A percentile compares a stretch with the other conserved stretches of the same genome.
phyloP scores from a whole-genome alignment of 768 basidiomycete genomes.

The Psilocybe subaeruginosa region DNA sequence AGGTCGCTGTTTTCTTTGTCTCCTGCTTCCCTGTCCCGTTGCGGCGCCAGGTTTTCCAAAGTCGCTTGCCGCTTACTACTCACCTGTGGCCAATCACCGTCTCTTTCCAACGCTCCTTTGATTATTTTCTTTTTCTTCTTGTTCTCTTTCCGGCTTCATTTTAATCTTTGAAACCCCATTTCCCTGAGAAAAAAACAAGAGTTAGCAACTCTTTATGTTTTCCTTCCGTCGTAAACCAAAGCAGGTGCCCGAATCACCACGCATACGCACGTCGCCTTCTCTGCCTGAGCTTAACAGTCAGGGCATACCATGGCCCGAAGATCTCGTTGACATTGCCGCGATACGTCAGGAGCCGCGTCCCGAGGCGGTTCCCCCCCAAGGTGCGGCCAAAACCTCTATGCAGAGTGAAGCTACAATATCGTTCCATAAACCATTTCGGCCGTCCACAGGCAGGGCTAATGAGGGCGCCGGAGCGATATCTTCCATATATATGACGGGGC shows the following conservation, averaged over 20 bases:
- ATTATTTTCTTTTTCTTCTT: constrained; percentile 23
- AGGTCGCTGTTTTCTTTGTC: constrained; percentile 17
- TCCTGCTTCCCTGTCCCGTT: constrained; percentile 21
- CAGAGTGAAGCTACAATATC: constrained; percentile 60
- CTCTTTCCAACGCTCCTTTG: constrained; percentile 20
- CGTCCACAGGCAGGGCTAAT: constrained; percentile 45
- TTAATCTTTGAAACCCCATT: constrained; percentile 10
- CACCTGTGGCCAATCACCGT: constrained; percentile 7
- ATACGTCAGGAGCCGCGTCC: constrained; percentile 52
- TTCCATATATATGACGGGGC: constrained; percentile 69
- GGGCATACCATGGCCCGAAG: constrained; percentile 85
- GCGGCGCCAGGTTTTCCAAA: constrained; percentile 19
- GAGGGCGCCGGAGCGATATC: constrained; percentile 58
- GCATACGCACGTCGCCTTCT: constrained; percentile 76
- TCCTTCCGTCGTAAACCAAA: constrained; percentile 74
- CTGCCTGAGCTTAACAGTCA: constrained; percentile 76
- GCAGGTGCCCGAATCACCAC: constrained; percentile 47
- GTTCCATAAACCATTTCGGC: constrained; percentile 84
- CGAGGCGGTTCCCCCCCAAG: constrained; percentile 48
- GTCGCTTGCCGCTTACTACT: constrained; percentile 7
- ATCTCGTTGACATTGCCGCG: constrained; percentile 73
- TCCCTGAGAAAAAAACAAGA: constrained; percentile 21
- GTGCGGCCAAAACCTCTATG: constrained; percentile 74
- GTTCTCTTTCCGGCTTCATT: constrained; percentile 19
- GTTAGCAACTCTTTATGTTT: constrained; percentile 54